Conservation (phyloP, 805 yeast species). For the Phaffomyces antillensis region DNA sequence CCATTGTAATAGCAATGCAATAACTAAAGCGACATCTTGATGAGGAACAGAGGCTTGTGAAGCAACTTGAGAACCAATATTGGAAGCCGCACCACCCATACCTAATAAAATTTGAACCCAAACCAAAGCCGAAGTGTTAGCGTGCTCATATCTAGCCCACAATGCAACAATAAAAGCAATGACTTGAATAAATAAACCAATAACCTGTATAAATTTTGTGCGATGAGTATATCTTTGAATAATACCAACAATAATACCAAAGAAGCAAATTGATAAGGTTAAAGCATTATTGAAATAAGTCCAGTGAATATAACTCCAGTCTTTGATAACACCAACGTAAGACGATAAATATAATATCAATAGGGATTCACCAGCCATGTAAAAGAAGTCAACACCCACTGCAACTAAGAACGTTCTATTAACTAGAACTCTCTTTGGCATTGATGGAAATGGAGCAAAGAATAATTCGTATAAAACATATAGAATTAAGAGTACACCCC, state of each 20-base stretch:
- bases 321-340: slow-evolving; percentile 25
- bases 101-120: slow-evolving; percentile 30
- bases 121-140: slow-evolving; percentile 19
- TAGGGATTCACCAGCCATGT: slow-evolving; percentile 25
- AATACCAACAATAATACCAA: slow-evolving; percentile 31
- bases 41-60: slow-evolving; percentile 36
- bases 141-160: slow-evolving; percentile 21
- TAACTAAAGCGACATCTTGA: slow-evolving; percentile 34
- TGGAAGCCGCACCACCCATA: slow-evolving; percentile 34
- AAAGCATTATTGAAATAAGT: slow-evolving; percentile 31
- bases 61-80: slow-evolving; percentile 30
- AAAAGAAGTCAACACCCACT: slow-evolving; percentile 27
- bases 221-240: slow-evolving; percentile 29
- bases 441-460: slow-evolving; percentile 31
- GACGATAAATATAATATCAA: slow-evolving; percentile 29
- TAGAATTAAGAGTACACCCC: slow-evolving; percentile 28
- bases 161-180: slow-evolving; percentile 28
- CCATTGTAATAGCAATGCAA: slow-evolving; percentile 29
- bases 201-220: slow-evolving; percentile 29
- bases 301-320: slow-evolving; percentile 29
- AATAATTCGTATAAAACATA: slow-evolving; percentile 31
- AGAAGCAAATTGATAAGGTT: slow-evolving; percentile 31
- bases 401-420: slow-evolving; percentile 33
- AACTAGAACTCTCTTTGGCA: slow-evolving; percentile 29
- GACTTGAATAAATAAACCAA: slow-evolving; percentile 28